phyloP scores from a whole-genome alignment of 1,284 basidiomycete genomes.

The Melampsora americana region DNA sequence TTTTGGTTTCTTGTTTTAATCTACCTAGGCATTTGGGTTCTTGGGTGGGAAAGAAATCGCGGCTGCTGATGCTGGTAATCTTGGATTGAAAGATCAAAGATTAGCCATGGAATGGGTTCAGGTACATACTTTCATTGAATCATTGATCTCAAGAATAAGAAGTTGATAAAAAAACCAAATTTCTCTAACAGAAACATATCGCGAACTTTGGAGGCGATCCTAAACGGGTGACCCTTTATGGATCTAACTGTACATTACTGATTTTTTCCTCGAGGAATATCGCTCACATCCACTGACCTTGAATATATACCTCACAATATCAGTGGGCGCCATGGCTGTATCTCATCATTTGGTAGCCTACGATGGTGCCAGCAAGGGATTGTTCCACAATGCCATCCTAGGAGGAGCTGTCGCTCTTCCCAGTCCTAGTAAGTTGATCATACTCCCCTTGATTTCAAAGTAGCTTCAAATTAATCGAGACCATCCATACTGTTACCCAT shows the following conservation, averaged over 20 bases:
- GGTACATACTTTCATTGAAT: neutral
- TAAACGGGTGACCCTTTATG: neutral
- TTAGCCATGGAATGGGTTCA: conserved; percentile 30
- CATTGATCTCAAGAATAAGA: neutral
- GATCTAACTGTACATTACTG: neutral
- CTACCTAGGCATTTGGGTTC: conserved; percentile 21
- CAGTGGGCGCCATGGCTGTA: neutral
- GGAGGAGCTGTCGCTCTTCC: neutral
- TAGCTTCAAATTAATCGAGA: neutral
- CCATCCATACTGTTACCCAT: neutral
- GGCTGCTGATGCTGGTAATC: conserved; percentile 14
- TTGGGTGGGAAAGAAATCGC: conserved; percentile 20
- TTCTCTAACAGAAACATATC: neutral
- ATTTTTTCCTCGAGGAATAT: neutral
- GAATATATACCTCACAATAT: neutral
- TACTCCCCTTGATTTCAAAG: neutral
- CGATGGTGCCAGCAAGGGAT: neutral
- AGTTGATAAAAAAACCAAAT: neutral
- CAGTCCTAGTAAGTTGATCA: neutral
- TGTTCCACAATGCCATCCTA: neutral
- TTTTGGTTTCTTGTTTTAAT: too few species aligned
- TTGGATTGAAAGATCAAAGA: conserved; percentile 34
- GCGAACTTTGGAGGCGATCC: conserved; percentile 9
- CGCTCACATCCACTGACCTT: neutral
- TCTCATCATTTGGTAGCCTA: neutral